Base-by-base conservation (phyloP, 805 yeast species). In the Candida tammaniensis region DNA sequence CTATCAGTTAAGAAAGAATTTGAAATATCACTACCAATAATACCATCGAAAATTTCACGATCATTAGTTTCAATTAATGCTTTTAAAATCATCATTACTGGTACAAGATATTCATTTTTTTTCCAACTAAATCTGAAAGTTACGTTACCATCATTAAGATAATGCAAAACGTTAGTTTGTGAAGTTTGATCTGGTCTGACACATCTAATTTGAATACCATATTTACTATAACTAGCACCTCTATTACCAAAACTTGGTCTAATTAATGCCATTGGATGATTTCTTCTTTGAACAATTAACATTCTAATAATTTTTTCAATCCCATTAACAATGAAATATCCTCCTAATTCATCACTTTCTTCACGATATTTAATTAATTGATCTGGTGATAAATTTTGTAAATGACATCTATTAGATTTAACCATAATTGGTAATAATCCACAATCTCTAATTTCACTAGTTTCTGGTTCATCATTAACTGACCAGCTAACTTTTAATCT, bases 1-100 rank as follows among this genome's bases (percentile, higher is more conserved):
- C 98, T 95, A 77, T 93, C 98, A 20, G 98, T 93, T 60, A 93
- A 76, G 74, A 93, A 93, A 17, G 97, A 87, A 64, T 93, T 87
- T 33, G 76, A 68, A 33, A 78, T 67, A 58, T 91, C 98, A 7
- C 87, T 66, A 52, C 98, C 98, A 17, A 89, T 88, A 41, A 93
- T 86, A 35, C 96, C 96, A 61, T 93, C 96, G 57, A 93, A 93
- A 45, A 93, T 86, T 54, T 88, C 97, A 59, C 95, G 79, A 61
- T 93, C 98, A 55, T 80, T 89, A 18, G 96, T 83, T 57, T 89
- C 96, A 17, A 80, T 69, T 43, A 93, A 70, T 0, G 98, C 97
- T 61, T 88, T 89, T 51, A 93, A 68, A 40, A 93, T 76, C 94
- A 93, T 86, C 57, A 85, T 76, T 6, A 82, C 97, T 2, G 98